Conservation (phyloP, 192 early-diverging fungal species). For the Neocallimastix lanati region DNA sequence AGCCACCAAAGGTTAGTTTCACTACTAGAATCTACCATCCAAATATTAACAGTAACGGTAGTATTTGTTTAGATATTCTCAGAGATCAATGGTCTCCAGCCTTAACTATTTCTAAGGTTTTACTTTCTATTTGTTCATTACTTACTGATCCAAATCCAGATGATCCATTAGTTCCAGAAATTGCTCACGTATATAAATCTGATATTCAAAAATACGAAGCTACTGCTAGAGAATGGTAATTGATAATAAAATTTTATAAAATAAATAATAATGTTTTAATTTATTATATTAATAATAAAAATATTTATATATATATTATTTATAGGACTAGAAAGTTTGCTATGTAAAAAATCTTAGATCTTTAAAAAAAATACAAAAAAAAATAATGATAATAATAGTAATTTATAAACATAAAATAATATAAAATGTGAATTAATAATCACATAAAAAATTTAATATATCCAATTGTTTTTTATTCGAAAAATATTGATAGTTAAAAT, state of each 20-base stretch:
- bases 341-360: not conserved
- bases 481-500: no score
- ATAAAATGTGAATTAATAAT: no score
- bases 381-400: not conserved
- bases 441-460: no score
- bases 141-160: conserved; percentile 96
- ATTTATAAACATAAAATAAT: not conserved
- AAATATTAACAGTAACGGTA: conserved; percentile 96
- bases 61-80: conserved; percentile 95
- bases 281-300: no score
- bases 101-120: no score
- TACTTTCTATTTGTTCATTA: conserved; percentile 98
- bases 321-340: not conserved
- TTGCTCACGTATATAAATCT: conserved; percentile 95
- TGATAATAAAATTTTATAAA: not conserved
- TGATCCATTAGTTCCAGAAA: conserved; percentile 94
- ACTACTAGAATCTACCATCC: conserved; percentile 96
- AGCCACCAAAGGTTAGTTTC: conserved; percentile 95
- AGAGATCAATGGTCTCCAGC: conserved; percentile 98
- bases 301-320: not conserved
- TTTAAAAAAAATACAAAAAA: not conserved
- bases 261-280: no score
- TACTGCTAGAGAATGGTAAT: not conserved
- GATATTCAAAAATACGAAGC: conserved; percentile 15
- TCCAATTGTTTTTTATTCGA: no score